Conservation (phyloP, 2,329 filamentous ascomycete genomes). For the Scedosporium apiospermum region DNA sequence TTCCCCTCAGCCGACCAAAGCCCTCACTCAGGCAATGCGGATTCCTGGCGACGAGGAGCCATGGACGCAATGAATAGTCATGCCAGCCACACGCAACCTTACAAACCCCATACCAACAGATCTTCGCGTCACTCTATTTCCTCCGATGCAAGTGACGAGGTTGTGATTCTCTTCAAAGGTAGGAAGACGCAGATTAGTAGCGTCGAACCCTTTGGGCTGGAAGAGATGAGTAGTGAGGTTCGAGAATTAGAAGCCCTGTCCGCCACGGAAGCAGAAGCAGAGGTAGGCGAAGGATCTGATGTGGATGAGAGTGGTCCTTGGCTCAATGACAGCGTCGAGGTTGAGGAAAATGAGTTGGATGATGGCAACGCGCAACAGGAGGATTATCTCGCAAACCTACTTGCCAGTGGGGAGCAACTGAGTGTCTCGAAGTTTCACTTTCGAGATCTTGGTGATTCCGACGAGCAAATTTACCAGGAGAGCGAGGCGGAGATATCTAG, state of each 20-base stretch:
- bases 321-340: not conserved
- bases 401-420: conserved; percentile 38
- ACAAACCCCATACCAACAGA: conserved; percentile 1
- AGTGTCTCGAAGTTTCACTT: conserved; percentile 50
- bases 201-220: conserved; percentile 11
- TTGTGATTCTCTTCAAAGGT: conserved; percentile 61
- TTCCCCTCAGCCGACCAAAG: no score
- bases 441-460: conserved; percentile 17
- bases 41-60: no score
- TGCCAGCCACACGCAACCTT: not conserved
- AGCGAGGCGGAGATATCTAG: not conserved
- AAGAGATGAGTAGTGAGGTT: conserved; percentile 6
- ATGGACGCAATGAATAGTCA: no score
- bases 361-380: conserved; percentile 1
- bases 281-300: not conserved
- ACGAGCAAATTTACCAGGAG: conserved; percentile 12
- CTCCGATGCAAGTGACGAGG: conserved; percentile 28
- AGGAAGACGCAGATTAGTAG: conserved; percentile 22
- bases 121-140: not conserved
- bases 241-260: not conserved
- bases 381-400: conserved; percentile 64
- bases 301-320: not conserved
- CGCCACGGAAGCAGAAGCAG: not conserved
- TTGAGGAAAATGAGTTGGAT: not conserved
- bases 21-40: no score